Base-by-base conservation (phyloP, 495 filamentous ascomycete species). In the Platismatia glauca region DNA sequence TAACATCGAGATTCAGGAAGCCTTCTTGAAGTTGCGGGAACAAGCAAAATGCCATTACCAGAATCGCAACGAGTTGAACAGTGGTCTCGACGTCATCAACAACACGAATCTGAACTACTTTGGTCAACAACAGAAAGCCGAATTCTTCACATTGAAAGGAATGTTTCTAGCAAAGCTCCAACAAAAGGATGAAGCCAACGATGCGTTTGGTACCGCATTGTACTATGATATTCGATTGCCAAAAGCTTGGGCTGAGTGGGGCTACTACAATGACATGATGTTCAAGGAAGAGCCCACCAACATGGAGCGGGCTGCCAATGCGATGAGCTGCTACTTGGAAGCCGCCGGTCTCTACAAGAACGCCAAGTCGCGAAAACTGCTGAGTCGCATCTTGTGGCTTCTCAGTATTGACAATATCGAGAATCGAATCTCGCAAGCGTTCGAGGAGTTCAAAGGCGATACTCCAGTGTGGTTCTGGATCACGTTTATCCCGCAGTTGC, bases 101-200 rank as follows among this genome's bases (percentile, higher is more conserved):
- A 99, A 99, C 68, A 99, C 95, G 59, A 99, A 99, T 66, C 84
- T 99, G 34, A 95, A 94, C 70, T 99, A 97, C 75, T 99, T 99
- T 72, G 94, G 90, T 61, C 79, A 88, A 9, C 86, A 91, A 69
- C 95, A 99, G 71, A 97, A 97, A 74, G 95, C 95, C 7, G 95
- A 99, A 71, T 99, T 99, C 75, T 97, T 95, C 76, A 99, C 92
- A 0, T 81, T 99, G 53, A 99, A 99, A 78, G 95, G 95, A 55
- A 99, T 99, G 95, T 99, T 99, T 79, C 79, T 97, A 20, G 92
- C 92, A 61, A 97, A 96, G 74, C 81, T 97, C 11, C 83, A 84
- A 53, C 86, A 95, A 64, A 89, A 90, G 68, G 85, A 88, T 18
- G 95, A 97, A 60, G 91, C 94, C 8, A 90, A 96, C 67, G 87